Evolutionary conservation across 164 flowering plant genomes (phyloP), one percentile per base, ranked within the genome.

Genomic region (Taxillus chinensis): DNA sequence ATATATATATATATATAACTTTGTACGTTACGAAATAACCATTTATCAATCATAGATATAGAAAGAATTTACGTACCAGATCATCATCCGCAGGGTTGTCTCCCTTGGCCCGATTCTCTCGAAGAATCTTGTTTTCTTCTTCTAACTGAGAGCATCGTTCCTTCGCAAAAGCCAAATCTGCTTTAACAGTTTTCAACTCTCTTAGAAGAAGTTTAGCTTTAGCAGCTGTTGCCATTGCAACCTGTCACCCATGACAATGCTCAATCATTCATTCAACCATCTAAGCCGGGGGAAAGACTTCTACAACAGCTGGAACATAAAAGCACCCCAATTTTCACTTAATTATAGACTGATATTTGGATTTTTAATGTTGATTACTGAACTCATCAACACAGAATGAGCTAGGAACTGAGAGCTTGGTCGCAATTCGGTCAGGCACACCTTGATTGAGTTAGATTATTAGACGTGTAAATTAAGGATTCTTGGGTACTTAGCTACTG

Each of bases 171-270:
- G 96, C 97, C 56, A 95, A 68, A 63, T 95, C 99, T 16, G 97
- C 97, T 78, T 95, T 95, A 8, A 86, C 79, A 5, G 95, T 84
- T 77, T 95, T 95, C 70, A 95, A 74, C 77, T 95, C 97, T 41
- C 96, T 84, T 37, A 91, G 80, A 16, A 91, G 92, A 45, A 95
- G 80, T 70, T 95, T 95, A 55, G 99, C 93, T 77, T 91, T 95
- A 8, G 99, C 96, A 69, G 99, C 95, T 62, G 88, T 95, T 53
- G 97, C 96, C 90, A 85, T 84, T 59, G 97, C 97, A 73, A 95
- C 97, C 99, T 95, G 82, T 43, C n/a, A 69, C 42, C 40, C 56
- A 64, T 67, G 57, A 49, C 14, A 57, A 51, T 46, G 56, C 62
- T 64, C 49, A 63, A 68, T 71, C 69, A 81, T 70, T 64, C 68